Evolutionary conservation across 1,139 yeast genomes (phyloP).

Genomic region (Lodderomyces parapsilosis): DNA sequence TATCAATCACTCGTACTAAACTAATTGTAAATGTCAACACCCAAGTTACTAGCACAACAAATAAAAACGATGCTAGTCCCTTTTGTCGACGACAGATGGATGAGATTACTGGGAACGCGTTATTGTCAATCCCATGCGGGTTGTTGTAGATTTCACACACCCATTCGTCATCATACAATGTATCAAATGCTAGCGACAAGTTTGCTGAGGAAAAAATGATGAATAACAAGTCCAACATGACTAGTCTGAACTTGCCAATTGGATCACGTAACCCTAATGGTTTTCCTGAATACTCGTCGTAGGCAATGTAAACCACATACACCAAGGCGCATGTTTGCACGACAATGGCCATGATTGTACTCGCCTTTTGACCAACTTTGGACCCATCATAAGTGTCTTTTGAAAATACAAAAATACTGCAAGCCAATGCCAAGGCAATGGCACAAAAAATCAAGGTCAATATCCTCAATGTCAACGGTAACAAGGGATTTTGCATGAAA

Average conservation of each 20-base stretch:
- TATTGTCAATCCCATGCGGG: conserved; percentile 20
- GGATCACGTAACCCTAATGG: conserved; percentile 90
- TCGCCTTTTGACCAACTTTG: conserved; percentile 72
- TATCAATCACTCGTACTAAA: conserved; percentile 77
- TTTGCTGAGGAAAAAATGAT: conserved; percentile 94
- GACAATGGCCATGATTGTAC: conserved; percentile 87
- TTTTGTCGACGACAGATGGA: conserved; percentile 77
- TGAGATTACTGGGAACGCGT: conserved; percentile 30
- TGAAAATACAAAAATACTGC: conserved; percentile 58
- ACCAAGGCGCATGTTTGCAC: conserved; percentile 79
- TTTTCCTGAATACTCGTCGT: conserved; percentile 88
- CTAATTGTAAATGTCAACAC: conserved; percentile 82
- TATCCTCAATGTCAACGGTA: conserved; percentile 75
- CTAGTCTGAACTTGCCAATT: conserved; percentile 71
- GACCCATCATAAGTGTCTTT: conserved; percentile 32
- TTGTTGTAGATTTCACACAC: conserved; percentile 51
- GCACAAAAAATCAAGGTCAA: conserved; percentile 61
- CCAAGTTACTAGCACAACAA: conserved; percentile 77
- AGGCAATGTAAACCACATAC: conserved; percentile 77
- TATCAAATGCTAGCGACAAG: conserved; percentile 78
- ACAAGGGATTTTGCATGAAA: conserved; percentile 71
- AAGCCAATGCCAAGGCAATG: conserved; percentile 66
- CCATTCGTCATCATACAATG: conserved; percentile 80
- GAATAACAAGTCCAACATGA: conserved; percentile 76
- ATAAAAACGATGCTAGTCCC: conserved; percentile 74